These are phyloP conservation scores for Pseudogymnoascus sp. DNA, from an alignment of 2,329 filamentous ascomycete species.

Conservation along the genomic window DNA sequence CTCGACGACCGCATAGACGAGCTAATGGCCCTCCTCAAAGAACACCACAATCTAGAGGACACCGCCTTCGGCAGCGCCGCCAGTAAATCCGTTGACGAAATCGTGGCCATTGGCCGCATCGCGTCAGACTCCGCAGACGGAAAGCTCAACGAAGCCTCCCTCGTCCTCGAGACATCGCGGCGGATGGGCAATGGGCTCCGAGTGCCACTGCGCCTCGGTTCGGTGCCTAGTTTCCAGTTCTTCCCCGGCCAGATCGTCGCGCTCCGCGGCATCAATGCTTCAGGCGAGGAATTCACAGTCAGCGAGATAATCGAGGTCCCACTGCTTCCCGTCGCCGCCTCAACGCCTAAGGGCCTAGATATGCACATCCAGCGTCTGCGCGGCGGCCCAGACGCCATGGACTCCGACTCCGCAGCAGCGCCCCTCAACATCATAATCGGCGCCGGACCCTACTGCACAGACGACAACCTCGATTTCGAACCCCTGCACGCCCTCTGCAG, in stretches of 20 bases:
- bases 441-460: conserved; percentile 83
- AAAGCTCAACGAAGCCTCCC: conserved; percentile 73
- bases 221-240: conserved; percentile 65
- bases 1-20: conserved; percentile 93
- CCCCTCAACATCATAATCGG: conserved; percentile 73
- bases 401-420: conserved; percentile 45
- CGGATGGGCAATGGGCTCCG: conserved; percentile 74
- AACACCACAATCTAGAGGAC: conserved; percentile 68
- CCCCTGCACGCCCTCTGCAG: conserved; percentile 74
- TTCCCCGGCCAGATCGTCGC: conserved; percentile 95
- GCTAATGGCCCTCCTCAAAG: conserved; percentile 66
- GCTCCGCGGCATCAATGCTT: conserved; percentile 75
- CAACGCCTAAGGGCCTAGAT: conserved; percentile 56
- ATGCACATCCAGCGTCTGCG: conserved; percentile 61
- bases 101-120: conserved; percentile 86
- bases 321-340: conserved; percentile 65
- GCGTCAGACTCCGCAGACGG: conserved; percentile 81
- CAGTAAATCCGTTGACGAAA: conserved; percentile 72
- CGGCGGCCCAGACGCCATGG: conserved; percentile 56
- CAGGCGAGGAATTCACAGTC: conserved; percentile 74
- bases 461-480: conserved; percentile 86
- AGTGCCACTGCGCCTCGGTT: conserved; percentile 69
- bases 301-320: conserved; percentile 69
- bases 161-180: conserved; percentile 83
- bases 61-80: conserved; percentile 80